Percentiles rank a stretch among this genome's conserved stretches.
phyloP scores from a whole-genome alignment of 2,329 filamentous ascomycete species.

The Arthroderma sp. region DNA sequence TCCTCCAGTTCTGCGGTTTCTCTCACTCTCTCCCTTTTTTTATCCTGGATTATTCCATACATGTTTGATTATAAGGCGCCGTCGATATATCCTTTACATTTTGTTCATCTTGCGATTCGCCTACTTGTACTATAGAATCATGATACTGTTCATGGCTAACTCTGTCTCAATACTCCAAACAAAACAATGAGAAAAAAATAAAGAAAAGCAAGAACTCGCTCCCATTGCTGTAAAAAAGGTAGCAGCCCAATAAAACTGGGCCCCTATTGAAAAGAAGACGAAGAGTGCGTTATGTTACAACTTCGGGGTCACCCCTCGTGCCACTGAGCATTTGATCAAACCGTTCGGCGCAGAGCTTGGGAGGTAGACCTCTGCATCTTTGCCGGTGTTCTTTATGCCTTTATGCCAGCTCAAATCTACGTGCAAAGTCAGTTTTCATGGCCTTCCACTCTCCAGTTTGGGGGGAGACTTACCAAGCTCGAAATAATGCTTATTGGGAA shows the following conservation, averaged over 20 bases:
- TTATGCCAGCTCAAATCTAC: constrained; percentile 94
- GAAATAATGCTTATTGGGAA: constrained; percentile 99
- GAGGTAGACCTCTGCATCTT: constrained; percentile 88
- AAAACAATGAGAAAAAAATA: too few relatives aligned
- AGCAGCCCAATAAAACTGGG: too few relatives aligned
- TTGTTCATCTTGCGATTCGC: too few relatives aligned
- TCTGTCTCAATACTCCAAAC: too few relatives aligned
- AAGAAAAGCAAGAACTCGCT: too few relatives aligned
- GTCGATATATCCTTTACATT: too few relatives aligned
- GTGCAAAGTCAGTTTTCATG: constrained; percentile 1
- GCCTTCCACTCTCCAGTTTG: constrained; percentile 3
- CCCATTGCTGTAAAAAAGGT: too few relatives aligned
- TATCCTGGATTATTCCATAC: background rate
- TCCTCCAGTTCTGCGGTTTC: background rate
- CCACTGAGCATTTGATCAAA: constrained; percentile 83
- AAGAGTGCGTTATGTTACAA: background rate
- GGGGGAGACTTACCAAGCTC: constrained; percentile 50
- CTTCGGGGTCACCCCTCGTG: constrained; percentile 14
- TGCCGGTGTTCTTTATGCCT: constrained; percentile 83
- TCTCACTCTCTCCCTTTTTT: background rate
- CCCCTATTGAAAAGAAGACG: too few relatives aligned
- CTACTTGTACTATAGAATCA: too few relatives aligned
- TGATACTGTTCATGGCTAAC: too few relatives aligned
- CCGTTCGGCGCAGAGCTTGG: constrained; percentile 90
- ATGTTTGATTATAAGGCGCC: too few relatives aligned